Evolutionary conservation across 768 basidiomycete genomes (phyloP).

Genomic region (Xanthoconium purpureum): DNA sequence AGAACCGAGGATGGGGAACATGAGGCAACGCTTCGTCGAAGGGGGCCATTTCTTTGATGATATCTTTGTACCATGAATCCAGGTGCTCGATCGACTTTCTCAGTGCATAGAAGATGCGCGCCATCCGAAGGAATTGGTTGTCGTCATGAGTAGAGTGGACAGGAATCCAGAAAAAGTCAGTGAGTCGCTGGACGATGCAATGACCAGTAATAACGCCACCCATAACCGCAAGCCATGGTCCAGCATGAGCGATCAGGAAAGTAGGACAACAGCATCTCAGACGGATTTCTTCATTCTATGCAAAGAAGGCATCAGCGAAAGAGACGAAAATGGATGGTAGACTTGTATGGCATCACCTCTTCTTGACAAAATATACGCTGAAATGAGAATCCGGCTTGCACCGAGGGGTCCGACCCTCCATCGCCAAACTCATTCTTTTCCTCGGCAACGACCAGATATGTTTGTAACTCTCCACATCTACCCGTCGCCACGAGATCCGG

Average conservation of each 20-base stretch:
- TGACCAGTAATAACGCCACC: conserved; percentile 28
- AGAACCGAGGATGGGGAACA: conserved; percentile 17
- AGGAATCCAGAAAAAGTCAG: not conserved
- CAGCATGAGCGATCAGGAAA: conserved; percentile 21
- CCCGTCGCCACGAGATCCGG: not conserved
- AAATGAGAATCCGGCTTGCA: conserved; percentile 27
- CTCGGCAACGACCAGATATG: conserved; percentile 20
- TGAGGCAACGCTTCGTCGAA: not conserved
- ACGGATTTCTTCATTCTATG: conserved; percentile 9
- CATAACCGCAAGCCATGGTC: conserved; percentile 31
- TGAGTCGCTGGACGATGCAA: conserved; percentile 30
- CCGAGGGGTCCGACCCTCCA: conserved; percentile 29
- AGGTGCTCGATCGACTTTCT: conserved; percentile 13
- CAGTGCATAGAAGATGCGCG: not conserved
- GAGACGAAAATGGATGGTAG: no score
- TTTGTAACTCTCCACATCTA: not conserved
- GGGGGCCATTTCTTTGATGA: not conserved
- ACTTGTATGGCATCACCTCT: conserved; percentile 5
- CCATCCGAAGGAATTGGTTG: not conserved
- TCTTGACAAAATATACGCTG: conserved; percentile 8
- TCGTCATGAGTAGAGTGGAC: not conserved
- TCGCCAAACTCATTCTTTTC: conserved; percentile 13
- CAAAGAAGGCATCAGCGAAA: not conserved
- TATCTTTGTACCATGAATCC: conserved; percentile 20
- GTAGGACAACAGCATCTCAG: conserved; percentile 28